Percentiles rank a stretch among this genome's conserved stretches.
Conservation (phyloP, 2,329 filamentous ascomycete genomes). For the Pseudocercospora ulei region DNA sequence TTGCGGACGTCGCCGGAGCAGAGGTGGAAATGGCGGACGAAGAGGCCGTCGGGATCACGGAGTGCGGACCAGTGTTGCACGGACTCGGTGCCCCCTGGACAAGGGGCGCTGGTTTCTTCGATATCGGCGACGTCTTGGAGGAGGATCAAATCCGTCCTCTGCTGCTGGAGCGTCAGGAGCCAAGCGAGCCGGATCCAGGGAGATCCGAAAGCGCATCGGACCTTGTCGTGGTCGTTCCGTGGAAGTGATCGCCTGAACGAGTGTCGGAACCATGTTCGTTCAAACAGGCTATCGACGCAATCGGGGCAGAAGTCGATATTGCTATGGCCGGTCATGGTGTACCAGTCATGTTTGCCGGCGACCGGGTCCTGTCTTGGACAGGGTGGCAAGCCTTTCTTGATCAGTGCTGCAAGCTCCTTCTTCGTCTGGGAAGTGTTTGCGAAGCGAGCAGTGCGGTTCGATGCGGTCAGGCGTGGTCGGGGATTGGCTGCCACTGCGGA, state of each 20-base stretch:
- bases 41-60: conserved; percentile 56
- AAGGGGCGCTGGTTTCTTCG: conserved; percentile 45
- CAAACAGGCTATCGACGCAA: conserved; percentile 64
- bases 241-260: conserved; percentile 55
- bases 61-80: conserved; percentile 66
- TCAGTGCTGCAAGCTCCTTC: conserved; percentile 43
- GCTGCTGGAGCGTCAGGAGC: conserved; percentile 65
- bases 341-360: conserved; percentile 64
- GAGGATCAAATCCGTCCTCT: conserved; percentile 55
- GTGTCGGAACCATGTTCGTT: conserved; percentile 55
- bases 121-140: conserved; percentile 60
- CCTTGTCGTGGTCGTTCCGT: conserved; percentile 48
- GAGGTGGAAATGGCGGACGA: conserved; percentile 61
- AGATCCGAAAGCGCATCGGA: conserved; percentile 69
- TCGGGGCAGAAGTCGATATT: conserved; percentile 72
- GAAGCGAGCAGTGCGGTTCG: conserved; percentile 20
- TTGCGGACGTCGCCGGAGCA: conserved; percentile 65
- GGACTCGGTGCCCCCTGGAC: conserved; percentile 51
- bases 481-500: conserved; percentile 5
- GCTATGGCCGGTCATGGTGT: conserved; percentile 60
- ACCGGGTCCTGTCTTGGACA: conserved; percentile 59
- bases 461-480: conserved; percentile 7
- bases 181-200: conserved; percentile 80
- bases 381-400: conserved; percentile 45
- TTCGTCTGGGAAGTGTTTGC: conserved; percentile 25